These are phyloP conservation scores for Fraxinus quadrangulata DNA, from an alignment of 257 asterid species.

Conservation along the genomic window DNA sequence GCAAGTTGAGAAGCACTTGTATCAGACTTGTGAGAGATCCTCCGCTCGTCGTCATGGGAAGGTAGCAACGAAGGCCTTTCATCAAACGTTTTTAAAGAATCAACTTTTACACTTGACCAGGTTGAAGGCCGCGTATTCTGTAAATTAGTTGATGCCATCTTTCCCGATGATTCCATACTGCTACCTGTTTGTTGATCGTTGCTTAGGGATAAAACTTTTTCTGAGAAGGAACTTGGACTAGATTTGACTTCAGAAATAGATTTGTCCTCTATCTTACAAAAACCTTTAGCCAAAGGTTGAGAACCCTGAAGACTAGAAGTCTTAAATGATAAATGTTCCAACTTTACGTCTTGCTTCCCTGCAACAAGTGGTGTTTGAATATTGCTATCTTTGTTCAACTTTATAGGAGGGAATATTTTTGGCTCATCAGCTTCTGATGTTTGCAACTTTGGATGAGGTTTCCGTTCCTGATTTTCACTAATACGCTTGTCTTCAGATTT, in stretches of 20 bases:
- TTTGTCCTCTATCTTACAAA: conserved; percentile 25
- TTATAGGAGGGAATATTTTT: conserved; percentile 22
- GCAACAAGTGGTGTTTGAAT: conserved; percentile 18
- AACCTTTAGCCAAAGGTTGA: conserved; percentile 22
- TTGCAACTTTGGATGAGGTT: conserved; percentile 34
- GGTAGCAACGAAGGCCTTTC: conserved; percentile 31
- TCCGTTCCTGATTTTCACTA: conserved; percentile 33
- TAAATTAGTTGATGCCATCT: conserved; percentile 34
- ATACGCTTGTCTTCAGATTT: conserved; percentile 34
- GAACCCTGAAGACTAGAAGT: conserved; percentile 23
- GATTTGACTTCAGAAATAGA: conserved; percentile 44
- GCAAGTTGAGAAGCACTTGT: conserved; percentile 34
- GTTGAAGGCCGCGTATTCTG: conserved; percentile 21
- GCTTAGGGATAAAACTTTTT: conserved; percentile 33
- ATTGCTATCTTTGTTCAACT: conserved; percentile 32
- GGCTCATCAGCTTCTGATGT: conserved; percentile 36
- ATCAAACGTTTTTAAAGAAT: conserved; percentile 9
- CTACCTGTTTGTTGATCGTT: conserved; percentile 32
- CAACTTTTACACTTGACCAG: conserved; percentile 9
- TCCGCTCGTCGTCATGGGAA: conserved; percentile 29
- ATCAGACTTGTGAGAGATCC: conserved; percentile 32
- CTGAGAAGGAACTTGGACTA: conserved; percentile 37
- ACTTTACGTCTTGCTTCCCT: conserved; percentile 19
- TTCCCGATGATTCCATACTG: conserved; percentile 38
- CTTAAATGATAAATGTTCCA: conserved; percentile 26